Evolutionary conservation across 1,139 yeast species (phyloP), one percentile per base, ranked within the genome.

Genomic region (Suhomyces ambrosiae): DNA sequence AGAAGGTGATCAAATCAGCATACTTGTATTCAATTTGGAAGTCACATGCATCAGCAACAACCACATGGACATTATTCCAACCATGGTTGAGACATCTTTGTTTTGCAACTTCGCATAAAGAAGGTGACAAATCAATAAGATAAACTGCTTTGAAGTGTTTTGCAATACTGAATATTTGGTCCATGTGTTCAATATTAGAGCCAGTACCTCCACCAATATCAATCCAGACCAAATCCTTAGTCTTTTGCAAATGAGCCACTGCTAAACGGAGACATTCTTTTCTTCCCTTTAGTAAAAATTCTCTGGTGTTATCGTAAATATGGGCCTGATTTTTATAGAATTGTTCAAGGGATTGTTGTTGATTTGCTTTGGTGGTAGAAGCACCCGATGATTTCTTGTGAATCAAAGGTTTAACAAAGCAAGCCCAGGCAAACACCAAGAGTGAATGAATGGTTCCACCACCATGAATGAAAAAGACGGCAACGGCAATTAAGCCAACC

Each of bases 151-250:
- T 74, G 60, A 86, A 86, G 44, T 72, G 61, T 9, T 42, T 45
- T 28, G 74, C 52, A 28, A 80, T 62, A 5, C 81, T 74, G 39
- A 74, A 63, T 31, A 79, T 62, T 35, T 65, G 57, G 56, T 82
- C 69, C 95, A 86, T 86, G 50, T 74, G 73, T 59, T 86, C 94
- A 51, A 86, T 81, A 61, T 86, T 86, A 60, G 82, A 71, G 33
- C 95, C 95, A 5, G 95, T 85, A 18, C 94, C 94, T 28, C 94
- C 94, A 36, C 95, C 95, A 55, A 85, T 74, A 57, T 86, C 95
- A 38, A 86, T 73, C 95, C 95, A 86, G 31, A 85, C 81, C 37
- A 83, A 63, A 38, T 73, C 73, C 37, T 61, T 60, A 37, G 59
- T 56, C 33, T 58, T 59, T 31, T 58, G 54, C 35, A 82, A 63